A percentile compares a stretch with the other conserved stretches of the same genome.
Conservation (phyloP, 2,329 filamentous ascomycete genomes). For the Knoxdaviesia capensis region DNA sequence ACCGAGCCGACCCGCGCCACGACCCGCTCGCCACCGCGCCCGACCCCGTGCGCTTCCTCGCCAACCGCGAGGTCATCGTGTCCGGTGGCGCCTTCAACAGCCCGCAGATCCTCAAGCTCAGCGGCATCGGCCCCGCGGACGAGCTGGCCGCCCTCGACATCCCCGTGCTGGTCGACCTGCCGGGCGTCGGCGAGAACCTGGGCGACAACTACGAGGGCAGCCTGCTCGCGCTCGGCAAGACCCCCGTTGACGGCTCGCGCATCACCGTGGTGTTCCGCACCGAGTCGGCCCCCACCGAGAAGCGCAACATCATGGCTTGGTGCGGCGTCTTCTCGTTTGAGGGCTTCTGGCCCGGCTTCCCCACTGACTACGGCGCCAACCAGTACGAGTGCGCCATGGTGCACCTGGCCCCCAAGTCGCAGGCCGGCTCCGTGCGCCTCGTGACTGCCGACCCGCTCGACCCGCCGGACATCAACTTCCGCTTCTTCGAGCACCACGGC, state of each 20-base stretch:
- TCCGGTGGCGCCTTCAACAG: constrained; percentile 27
- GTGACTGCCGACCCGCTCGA: constrained; percentile 39
- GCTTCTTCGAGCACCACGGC: constrained; percentile 28
- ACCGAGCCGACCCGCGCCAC: constrained; percentile 14
- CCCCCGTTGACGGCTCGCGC: constrained; percentile 2
- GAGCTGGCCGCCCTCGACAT: constrained; percentile 23
- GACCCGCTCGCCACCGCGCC: constrained; percentile 9
- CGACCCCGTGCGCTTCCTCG: constrained; percentile 8
- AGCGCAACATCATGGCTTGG: constrained; percentile 7
- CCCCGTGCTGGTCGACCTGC: constrained; percentile 20
- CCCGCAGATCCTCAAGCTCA: constrained; percentile 29
- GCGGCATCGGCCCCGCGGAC: constrained; percentile 22
- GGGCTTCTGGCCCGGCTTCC: constrained; percentile 8
- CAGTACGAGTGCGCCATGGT: constrained; percentile 7
- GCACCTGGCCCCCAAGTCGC: too few relatives aligned
- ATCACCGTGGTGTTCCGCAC: constrained; percentile 5
- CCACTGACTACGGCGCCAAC: constrained; percentile 6
- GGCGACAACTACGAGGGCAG: constrained; percentile 21
- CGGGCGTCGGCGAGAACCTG: constrained; percentile 27
- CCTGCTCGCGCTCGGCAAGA: constrained; percentile 11
- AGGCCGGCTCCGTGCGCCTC: constrained; percentile 40
- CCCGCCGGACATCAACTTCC: constrained; percentile 40
- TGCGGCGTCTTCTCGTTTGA: constrained; percentile 7
- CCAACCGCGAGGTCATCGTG: constrained; percentile 24
- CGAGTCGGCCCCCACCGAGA: neutral